Evolutionary conservation across 441 rosid species (phyloP), one percentile per base, ranked within the genome.

Genomic region (Bocquillonia castaneifolia): DNA sequence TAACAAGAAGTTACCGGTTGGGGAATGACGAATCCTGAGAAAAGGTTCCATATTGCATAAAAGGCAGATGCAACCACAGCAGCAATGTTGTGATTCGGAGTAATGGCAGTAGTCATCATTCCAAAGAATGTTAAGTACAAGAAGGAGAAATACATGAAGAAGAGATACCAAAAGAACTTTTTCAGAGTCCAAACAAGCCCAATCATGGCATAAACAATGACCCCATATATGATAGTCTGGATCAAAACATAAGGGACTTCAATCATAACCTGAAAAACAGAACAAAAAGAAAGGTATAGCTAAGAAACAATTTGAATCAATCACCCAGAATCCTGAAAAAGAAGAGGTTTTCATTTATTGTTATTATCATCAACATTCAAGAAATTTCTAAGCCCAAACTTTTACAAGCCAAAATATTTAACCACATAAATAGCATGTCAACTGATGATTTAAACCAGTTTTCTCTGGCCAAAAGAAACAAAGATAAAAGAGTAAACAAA

Each of bases 51-150:
- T 14, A 81, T 36, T 10, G 65, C 48, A 29, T 70, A 77, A 74
- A 85, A 85, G 8, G 76, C 51, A 1, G 82, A 50, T 50, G 87
- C 59, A 61, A 72, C 56, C 20, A 88, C 75, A 34, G 81, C 80
- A 25, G 90, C 87, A 66, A 84, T 65, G 62, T 69, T 63, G 26
- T 76, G 84, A 77, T 88, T 81, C 2, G 93, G 86, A 0, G 90
- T 85, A 55, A 77, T 50, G n/a, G 88, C 87, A 32, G 82, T 86
- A 7, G 73, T 28, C 93, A 81, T 84, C 93, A 87, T 87, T 17
- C 90, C 90, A 48, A 81, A 88, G 70, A 76, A 77, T 10, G 87
- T 84, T 78, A 77, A 81, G 79, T 77, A 84, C 37, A 85, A 44
- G 39, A 88, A 64, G n/a, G 84, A 77, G 86, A 85, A 78, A 75